Evolutionary conservation across 2,329 filamentous ascomycete genomes (phyloP), one percentile per base, ranked within the genome.

Genomic region (Spiromastix sp.): DNA sequence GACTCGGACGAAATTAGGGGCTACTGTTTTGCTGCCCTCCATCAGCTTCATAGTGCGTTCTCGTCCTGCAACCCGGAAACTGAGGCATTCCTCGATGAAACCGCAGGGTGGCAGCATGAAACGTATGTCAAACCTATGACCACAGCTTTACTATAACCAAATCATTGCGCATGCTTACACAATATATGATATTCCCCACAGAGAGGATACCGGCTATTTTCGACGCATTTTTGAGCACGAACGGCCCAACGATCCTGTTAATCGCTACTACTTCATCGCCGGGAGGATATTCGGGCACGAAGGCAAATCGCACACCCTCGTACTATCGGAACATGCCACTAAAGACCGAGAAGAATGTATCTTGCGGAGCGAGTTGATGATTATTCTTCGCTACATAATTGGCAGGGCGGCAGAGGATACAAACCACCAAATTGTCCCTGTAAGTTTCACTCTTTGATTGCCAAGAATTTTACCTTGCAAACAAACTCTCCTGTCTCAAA

Each of bases 321-420:
- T 21, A 12, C 15, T 21, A 32, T 32, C 30, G 13, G 12, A 8
- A 5, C 30, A 32, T 15, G n/a, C 4, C 4, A 20, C 17, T 15
- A 11, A 32, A 19, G 30, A 19, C 13, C 30, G 17, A n/a, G 30
- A 32, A 3, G 17, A 21, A 21, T 28, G n/a, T 12, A 32, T 32
- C n/a, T 19, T 32, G 16, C 30, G 30, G 3, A 32, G 30, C 30
- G 30, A 32, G 18, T 21, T 32, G 18, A 32, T 32, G 30, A 32
- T 32, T n/a, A 10, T 32, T 6, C 30, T 32, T 21, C 9, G 11
- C 4, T 12, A 20, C 16, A 32, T 32, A 12, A 20, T 13, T 12
- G 30, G 15, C 9, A 32, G 15, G 30, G 18, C 26, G 5, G 11
- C 11, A 28, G 15, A 12, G 5, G n/a, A 6, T 28, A 12, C 15